Conservation (phyloP, 2,329 filamentous ascomycete species). For the Reticulascus tulasneorum region DNA sequence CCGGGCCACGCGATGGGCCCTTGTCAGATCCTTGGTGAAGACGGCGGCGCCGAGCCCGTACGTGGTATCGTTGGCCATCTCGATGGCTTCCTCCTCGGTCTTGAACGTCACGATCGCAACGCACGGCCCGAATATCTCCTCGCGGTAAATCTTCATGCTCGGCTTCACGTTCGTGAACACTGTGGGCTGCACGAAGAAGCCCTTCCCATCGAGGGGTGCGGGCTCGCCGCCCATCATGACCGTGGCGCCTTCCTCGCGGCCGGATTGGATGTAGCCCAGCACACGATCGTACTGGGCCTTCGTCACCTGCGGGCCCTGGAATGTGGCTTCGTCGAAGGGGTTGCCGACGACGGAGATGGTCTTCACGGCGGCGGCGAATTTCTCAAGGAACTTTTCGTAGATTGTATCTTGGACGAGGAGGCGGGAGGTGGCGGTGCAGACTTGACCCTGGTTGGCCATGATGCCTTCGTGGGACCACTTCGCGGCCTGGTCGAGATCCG, state of each 20-base stretch:
- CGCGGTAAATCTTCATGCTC: constrained; percentile 21
- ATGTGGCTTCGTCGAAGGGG: constrained; percentile 59
- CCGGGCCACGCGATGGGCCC: constrained; percentile 35
- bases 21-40: constrained; percentile 50
- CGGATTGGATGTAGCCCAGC: constrained; percentile 61
- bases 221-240: constrained; percentile 38
- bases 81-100: constrained; percentile 27
- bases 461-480: constrained; percentile 42
- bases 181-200: constrained; percentile 24
- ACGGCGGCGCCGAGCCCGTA: constrained; percentile 54
- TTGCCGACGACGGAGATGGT: constrained; percentile 57
- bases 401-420: constrained; percentile 55
- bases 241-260: constrained; percentile 57
- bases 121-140: constrained; percentile 28
- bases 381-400: constrained; percentile 57
- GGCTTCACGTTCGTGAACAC: constrained; percentile 23
- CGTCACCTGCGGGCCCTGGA: constrained; percentile 66
- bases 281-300: constrained; percentile 62
- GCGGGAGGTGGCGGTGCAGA: constrained; percentile 56
- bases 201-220: constrained; percentile 39
- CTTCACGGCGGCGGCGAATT: constrained; percentile 54
- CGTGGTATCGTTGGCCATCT: constrained; percentile 37
- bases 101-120: constrained; percentile 23
- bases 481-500: constrained; percentile 59
- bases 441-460: constrained; percentile 55